These are phyloP conservation scores for Anaeramoeba ignava DNA, from an alignment of 78 protist genomes.

Conservation along the genomic window DNA sequence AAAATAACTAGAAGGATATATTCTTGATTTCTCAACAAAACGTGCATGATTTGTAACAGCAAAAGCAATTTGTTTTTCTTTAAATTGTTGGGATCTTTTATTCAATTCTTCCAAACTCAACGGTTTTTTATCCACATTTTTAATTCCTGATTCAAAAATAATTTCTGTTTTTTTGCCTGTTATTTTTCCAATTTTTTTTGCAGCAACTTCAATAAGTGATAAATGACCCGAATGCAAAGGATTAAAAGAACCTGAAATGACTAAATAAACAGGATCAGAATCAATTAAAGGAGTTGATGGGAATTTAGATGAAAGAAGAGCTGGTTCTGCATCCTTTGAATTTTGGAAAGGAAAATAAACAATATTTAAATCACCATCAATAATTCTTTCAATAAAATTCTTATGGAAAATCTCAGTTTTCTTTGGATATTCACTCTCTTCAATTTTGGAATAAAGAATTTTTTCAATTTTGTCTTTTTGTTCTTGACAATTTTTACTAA, in stretches of 20 bases:
- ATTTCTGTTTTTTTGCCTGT: not conserved
- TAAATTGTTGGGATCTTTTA: not conserved
- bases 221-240: not conserved
- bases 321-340: too few relatives aligned
- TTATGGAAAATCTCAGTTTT: too few relatives aligned
- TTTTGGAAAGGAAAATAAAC: too few relatives aligned
- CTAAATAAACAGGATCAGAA: not conserved
- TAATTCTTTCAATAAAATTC: too few relatives aligned
- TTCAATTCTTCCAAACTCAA: not conserved
- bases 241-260: not conserved
- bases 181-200: not conserved
- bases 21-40: not conserved
- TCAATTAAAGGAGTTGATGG: too few relatives aligned
- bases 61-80: not conserved
- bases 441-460: too few relatives aligned
- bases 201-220: not conserved
- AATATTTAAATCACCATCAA: too few relatives aligned
- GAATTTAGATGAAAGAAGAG: too few relatives aligned
- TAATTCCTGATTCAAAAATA: not conserved
- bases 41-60: not conserved
- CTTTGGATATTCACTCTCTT: too few relatives aligned
- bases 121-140: not conserved
- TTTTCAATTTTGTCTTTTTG: too few relatives aligned
- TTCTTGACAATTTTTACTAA: too few relatives aligned
- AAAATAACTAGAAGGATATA: not conserved